A percentile compares a stretch with the other conserved stretches of the same genome.
These are phyloP conservation scores for Zymoseptoria ardabiliae DNA, from an alignment of 2,329 filamentous ascomycete genomes.

Conservation along the genomic window DNA sequence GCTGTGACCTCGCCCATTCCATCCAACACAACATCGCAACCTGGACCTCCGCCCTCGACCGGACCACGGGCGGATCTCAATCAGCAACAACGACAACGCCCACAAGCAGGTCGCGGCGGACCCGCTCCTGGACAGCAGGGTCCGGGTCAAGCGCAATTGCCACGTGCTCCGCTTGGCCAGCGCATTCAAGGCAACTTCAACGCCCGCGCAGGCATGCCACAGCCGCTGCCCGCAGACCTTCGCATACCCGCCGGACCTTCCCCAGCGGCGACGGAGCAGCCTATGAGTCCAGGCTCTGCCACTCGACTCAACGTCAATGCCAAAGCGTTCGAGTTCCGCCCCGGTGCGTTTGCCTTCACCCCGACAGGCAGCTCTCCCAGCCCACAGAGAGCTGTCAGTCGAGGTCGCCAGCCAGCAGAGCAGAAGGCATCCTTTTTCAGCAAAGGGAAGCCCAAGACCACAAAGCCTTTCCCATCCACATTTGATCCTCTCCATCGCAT, in stretches of 20 bases:
- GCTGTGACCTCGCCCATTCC: conserved; percentile 17
- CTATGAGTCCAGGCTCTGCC: conserved; percentile 47
- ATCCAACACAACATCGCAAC: conserved; percentile 2
- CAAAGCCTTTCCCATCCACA: conserved; percentile 40
- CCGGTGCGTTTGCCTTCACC: conserved; percentile 72
- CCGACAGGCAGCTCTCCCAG: conserved; percentile 69
- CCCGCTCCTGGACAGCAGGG: not conserved
- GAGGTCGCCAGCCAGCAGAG: conserved; percentile 19
- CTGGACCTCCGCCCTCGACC: not conserved
- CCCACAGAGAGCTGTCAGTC: conserved; percentile 37
- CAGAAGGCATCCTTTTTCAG: conserved; percentile 21
- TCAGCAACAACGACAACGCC: conserved; percentile 2
- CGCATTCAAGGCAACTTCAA: conserved; percentile 12
- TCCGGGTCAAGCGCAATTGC: conserved; percentile 7
- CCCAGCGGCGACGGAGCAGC: conserved; percentile 4
- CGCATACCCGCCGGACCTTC: conserved; percentile 45
- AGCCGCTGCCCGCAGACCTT: conserved; percentile 54
- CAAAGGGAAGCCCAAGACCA: conserved; percentile 51
- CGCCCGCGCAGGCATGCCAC: conserved; percentile 17
- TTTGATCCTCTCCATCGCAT: conserved; percentile 62
- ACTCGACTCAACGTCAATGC: conserved; percentile 56
- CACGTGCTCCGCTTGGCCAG: conserved; percentile 13
- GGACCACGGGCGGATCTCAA: conserved; percentile 4
- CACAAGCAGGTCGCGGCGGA: not conserved
- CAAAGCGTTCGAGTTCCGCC: conserved; percentile 77